These are phyloP conservation scores for Collybia mongolica DNA, from an alignment of 768 basidiomycete genomes.

Conservation along the genomic window DNA sequence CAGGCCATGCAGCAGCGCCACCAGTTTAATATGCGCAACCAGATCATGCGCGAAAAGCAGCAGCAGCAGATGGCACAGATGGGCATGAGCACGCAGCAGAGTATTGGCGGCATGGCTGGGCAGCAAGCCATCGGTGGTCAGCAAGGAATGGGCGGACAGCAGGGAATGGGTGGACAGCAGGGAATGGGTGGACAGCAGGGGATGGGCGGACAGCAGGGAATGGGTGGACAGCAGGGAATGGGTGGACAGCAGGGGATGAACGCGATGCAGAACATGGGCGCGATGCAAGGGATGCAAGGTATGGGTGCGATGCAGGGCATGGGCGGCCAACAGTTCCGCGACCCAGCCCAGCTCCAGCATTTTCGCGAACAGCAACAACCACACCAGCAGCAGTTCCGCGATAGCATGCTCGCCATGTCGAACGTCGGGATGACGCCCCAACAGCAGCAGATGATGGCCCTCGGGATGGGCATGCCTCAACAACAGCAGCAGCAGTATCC, in stretches of 20 bases:
- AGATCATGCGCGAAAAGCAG: constrained; percentile 13
- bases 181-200: neutral
- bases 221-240: neutral
- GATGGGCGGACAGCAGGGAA: neutral
- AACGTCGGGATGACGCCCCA: constrained; percentile 2
- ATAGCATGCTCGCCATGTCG: neutral
- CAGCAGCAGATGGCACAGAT: constrained; percentile 1
- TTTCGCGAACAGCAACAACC: constrained; percentile 8
- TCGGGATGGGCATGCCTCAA: constrained; percentile 8
- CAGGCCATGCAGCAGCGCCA: constrained; percentile 11
- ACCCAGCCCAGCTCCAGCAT: neutral
- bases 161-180: no score
- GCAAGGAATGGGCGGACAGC: neutral
- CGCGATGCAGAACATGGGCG: neutral
- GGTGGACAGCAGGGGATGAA: neutral
- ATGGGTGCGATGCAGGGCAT: neutral
- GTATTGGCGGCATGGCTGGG: neutral
- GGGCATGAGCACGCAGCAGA: neutral
- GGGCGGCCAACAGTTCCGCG: neutral
- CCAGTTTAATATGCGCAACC: constrained; percentile 10
- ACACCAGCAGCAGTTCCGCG: constrained; percentile 1
- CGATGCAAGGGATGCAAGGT: neutral
- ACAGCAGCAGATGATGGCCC: constrained; percentile 9
- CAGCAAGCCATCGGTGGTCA: neutral
- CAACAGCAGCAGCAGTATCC: constrained; percentile 9